Evolutionary conservation across 768 basidiomycete genomes (phyloP).

Genomic region (Phaeotremella fagi): DNA sequence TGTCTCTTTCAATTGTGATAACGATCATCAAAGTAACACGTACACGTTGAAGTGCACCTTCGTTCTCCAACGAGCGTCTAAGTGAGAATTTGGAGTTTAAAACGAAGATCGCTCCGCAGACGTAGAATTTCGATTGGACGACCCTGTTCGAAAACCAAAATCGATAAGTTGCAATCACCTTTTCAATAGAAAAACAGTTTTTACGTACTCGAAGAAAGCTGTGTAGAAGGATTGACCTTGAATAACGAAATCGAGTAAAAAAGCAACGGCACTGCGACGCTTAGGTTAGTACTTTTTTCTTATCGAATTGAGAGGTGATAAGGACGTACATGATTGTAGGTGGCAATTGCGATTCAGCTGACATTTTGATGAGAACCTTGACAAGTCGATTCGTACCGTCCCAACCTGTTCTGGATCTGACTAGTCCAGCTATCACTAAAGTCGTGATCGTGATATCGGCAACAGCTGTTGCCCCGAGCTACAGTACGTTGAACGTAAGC

Average conservation of each 20-base stretch:
- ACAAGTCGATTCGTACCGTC: conserved; percentile 4
- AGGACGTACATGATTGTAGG: neutral
- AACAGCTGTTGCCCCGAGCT: neutral
- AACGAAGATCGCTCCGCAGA: neutral
- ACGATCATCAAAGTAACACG: too few relatives aligned
- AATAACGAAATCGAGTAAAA: neutral
- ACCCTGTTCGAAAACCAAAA: neutral
- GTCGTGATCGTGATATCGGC: conserved; percentile 6
- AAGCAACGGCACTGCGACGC: neutral
- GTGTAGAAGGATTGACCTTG: neutral
- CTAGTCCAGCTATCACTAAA: conserved; percentile 4
- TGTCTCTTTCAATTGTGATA: too few relatives aligned
- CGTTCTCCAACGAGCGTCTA: neutral
- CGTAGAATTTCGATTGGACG: neutral
- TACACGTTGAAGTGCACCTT: neutral
- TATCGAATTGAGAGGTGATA: too few relatives aligned
- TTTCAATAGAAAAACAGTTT: neutral
- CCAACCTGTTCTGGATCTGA: conserved; percentile 7
- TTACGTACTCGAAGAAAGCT: neutral
- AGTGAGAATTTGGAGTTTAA: neutral
- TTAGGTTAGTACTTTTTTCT: neutral
- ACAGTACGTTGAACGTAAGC: neutral
- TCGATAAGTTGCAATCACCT: neutral
- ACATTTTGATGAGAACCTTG: neutral
- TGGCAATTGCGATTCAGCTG: neutral